Base-by-base conservation (phyloP, 352 stramenopile species). In the Phytophthora vignae region DNA sequence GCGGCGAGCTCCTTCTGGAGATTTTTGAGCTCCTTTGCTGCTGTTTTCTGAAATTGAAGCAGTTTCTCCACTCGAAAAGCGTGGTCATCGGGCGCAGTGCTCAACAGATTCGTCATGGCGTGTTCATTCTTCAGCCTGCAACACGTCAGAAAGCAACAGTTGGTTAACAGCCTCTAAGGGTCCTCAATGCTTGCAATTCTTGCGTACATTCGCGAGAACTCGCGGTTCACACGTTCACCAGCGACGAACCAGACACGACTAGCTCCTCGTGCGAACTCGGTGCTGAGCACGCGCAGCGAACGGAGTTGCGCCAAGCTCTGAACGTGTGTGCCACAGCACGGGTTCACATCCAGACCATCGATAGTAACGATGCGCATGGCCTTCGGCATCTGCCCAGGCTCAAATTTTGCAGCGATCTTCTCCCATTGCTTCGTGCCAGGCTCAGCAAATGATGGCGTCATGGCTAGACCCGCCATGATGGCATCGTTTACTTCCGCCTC, bases 311-410 rank as follows among this genome's bases (percentile, higher is more conserved):
- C 71, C 9, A 90, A 54, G 55, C 81, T 91, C 54, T 89, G 72
- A 10, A 97, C 90, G 73, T 97, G 91, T 12, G 91, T 97, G 40
- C 91, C 91, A 59, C 91, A 97, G 81, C 91, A 97, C 29, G 91
- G 88, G 69, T 97, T 97, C 40, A 74, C 67, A 73, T 97, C 91
- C 17, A 97, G 33, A 9, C 84, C 87, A 49, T 91, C 87, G 50
- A 97, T 97, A 17, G 79, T 77, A n/a, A 97, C 84, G 53, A 97
- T 76, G 60, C 91, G 90, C 60, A 97, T 83, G 31, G 78, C 83
- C 33, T 85, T 86, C 4, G 87, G 90, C 67, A 77, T 85, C 62
- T 91, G 71, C 8, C 76, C 65, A 19, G 79, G 70, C 21, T 80
- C 71, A 65, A 91, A 92, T 61, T 92, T 90, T 52, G 74, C 78